A percentile compares a stretch with the other conserved stretches of the same genome.
Evolutionary conservation across 306 rosid species (phyloP).

Genomic region (Pueraria montana): DNA sequence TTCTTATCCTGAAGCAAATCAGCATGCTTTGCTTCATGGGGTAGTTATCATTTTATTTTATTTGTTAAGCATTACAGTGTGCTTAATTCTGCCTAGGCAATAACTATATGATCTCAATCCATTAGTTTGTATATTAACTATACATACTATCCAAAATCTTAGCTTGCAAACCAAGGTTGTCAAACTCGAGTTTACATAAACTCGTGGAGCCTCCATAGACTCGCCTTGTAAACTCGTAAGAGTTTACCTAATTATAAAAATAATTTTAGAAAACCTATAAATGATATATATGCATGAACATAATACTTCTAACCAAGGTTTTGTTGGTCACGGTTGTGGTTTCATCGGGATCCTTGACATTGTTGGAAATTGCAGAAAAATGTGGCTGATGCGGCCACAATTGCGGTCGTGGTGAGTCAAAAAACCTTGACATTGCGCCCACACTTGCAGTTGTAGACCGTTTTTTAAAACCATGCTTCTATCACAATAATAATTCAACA

Average conservation of each 20-base stretch:
- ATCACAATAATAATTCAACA: background rate
- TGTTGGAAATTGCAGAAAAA: background rate
- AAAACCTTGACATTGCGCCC: background rate
- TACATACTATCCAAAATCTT: conserved; percentile 21
- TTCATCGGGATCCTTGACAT: background rate
- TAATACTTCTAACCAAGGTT: background rate
- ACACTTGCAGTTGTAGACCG: background rate
- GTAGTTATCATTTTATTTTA: conserved; percentile 34
- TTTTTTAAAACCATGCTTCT: too few species aligned
- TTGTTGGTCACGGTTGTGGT: too few species aligned
- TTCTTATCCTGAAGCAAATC: conserved; percentile 29
- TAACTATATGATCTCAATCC: conserved; percentile 25
- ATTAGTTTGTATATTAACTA: conserved; percentile 34
- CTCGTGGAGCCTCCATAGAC: background rate
- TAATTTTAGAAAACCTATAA: background rate
- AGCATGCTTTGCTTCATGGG: conserved; percentile 10
- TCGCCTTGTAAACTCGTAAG: background rate
- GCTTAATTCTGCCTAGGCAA: conserved; percentile 1
- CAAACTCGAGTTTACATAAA: background rate
- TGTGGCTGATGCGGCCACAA: background rate
- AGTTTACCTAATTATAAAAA: background rate
- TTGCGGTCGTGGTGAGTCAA: background rate
- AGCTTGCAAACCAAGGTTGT: conserved; percentile 26
- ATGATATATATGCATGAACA: background rate
- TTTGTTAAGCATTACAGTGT: conserved; percentile 19